A percentile compares a stretch with the other conserved stretches of the same genome.
Evolutionary conservation across 78 protist species (phyloP).

Genomic region (Bodo saltans): DNA sequence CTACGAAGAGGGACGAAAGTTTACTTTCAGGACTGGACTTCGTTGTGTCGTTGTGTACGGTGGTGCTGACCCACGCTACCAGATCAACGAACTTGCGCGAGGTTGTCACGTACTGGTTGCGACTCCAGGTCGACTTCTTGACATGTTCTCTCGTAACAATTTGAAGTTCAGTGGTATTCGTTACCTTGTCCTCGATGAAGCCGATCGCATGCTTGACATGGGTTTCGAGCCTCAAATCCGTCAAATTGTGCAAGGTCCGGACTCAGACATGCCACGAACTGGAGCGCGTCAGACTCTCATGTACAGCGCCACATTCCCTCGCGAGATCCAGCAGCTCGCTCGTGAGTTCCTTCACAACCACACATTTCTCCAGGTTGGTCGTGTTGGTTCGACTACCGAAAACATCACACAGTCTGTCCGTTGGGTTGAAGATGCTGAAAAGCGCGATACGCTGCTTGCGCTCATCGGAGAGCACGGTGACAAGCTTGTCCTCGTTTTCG

Average conservation of each 20-base stretch:
- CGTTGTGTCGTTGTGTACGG: slow-evolving; percentile 89
- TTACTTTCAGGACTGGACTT: slow-evolving; percentile 70
- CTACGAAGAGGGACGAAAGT: slow-evolving; percentile 79
- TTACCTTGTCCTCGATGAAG: slow-evolving; percentile 92
- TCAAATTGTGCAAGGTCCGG: slow-evolving; percentile 66
- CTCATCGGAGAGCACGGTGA: slow-evolving; percentile 37
- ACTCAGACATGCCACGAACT: slow-evolving; percentile 71
- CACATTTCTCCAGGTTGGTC: slow-evolving; percentile 92
- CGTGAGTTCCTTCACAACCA: slow-evolving; percentile 72
- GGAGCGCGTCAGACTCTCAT: slow-evolving; percentile 86
- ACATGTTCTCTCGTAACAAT: slow-evolving; percentile 81
- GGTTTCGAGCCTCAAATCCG: slow-evolving; percentile 98
- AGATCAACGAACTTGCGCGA: slow-evolving; percentile 79
- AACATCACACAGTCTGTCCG: slow-evolving; percentile 78
- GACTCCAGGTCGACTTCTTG: slow-evolving; percentile 96
- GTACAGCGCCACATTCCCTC: slow-evolving; percentile 98
- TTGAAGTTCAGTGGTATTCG: slow-evolving; percentile 60
- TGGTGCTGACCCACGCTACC: slow-evolving; percentile 86
- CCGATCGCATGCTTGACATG: slow-evolving; percentile 99
- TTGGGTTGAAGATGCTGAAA: slow-evolving; percentile 68
- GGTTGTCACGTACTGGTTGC: slow-evolving; percentile 96
- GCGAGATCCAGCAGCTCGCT: slow-evolving; percentile 88
- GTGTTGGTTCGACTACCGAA: slow-evolving; percentile 89
- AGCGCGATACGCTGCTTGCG: slow-evolving; percentile 64
- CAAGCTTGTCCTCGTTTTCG: slow-evolving; percentile 73